Evolutionary conservation across 257 asterid genomes (phyloP), one percentile per base, ranked within the genome.

Genomic region (Henckelia pumila): DNA sequence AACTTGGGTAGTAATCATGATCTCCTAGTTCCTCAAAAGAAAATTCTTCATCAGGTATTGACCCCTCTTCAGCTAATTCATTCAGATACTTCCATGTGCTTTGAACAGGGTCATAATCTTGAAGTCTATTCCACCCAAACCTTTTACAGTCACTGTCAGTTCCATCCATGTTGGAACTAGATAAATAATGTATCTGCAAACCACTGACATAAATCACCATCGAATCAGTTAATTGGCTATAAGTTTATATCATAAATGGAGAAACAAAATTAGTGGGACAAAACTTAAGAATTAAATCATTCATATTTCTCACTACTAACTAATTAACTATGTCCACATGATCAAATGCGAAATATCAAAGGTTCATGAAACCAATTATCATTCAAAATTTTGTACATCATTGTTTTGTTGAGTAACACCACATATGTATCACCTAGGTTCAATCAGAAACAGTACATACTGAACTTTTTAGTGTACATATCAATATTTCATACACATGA

Each of bases 1-100:
- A 83, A 76, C 95, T 93, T 69, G 99, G 83, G 61, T 64, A 76
- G 86, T 93, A 93, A 76, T 93, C 99, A 56, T 88, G 96, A 73
- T 93, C 97, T 62, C 74, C 88, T 57, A 88, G 73, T 62, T 93
- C 99, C 75, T 90, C 97, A 26, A 64, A 65, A 74, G 83, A 74
- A 70, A 79, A 85, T 63, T 85, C 93, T 47, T 90, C 88, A 59
- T 88, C 89, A 49, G 72, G 73, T 14, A 61, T 64, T 19, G 78
- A 61, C 76, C 68, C 72, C 49, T 75, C 81, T 84, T 78, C 87
- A 66, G 81, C 85, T 64, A 86, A 58, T 55, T 73, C 64, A 59
- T 78, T 76, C 44, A 93, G 92, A 80, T 90, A 82, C 78, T 86
- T 83, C 99, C 97, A 93, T 59, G 78, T 77, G 71, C 79, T 82